These are phyloP conservation scores for Cynara cardunculus DNA, from an alignment of 129 eudicot species.

Conservation along the genomic window DNA sequence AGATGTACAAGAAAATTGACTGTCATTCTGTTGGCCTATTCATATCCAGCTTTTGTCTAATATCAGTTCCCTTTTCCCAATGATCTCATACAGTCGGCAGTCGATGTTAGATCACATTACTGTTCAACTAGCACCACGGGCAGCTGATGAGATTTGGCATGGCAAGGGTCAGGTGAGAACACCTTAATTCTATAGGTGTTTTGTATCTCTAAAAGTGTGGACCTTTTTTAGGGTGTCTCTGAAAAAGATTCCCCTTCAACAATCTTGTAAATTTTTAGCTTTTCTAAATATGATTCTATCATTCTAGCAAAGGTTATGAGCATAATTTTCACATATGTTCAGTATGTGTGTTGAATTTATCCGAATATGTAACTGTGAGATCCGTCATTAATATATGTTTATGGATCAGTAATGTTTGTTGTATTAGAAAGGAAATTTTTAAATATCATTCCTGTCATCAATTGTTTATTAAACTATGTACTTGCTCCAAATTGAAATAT, in stretches of 20 bases:
- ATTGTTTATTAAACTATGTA: too few relatives aligned
- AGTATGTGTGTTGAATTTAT: not conserved
- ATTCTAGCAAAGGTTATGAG: not conserved
- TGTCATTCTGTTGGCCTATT: not conserved
- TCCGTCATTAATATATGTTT: not conserved
- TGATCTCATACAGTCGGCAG: constrained; percentile 64
- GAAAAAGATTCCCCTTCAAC: not conserved
- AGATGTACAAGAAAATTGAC: not conserved
- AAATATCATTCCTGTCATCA: too few relatives aligned
- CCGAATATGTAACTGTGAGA: not conserved
- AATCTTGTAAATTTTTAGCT: not conserved
- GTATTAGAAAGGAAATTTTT: too few relatives aligned
- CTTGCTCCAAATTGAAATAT: too few relatives aligned
- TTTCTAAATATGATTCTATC: not conserved
- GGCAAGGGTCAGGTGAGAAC: constrained; percentile 74
- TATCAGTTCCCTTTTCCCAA: not conserved
- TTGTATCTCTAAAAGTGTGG: not conserved
- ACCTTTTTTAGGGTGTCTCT: not conserved
- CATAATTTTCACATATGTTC: not conserved
- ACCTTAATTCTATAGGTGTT: not conserved
- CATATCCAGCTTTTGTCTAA: not conserved
- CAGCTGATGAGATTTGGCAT: constrained; percentile 92
- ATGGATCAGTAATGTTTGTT: too few relatives aligned
- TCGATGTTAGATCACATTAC: constrained; percentile 83
- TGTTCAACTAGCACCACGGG: constrained; percentile 87